Evolutionary conservation across 306 rosid species (phyloP).

Genomic region (Prinsepia uniflora): DNA sequence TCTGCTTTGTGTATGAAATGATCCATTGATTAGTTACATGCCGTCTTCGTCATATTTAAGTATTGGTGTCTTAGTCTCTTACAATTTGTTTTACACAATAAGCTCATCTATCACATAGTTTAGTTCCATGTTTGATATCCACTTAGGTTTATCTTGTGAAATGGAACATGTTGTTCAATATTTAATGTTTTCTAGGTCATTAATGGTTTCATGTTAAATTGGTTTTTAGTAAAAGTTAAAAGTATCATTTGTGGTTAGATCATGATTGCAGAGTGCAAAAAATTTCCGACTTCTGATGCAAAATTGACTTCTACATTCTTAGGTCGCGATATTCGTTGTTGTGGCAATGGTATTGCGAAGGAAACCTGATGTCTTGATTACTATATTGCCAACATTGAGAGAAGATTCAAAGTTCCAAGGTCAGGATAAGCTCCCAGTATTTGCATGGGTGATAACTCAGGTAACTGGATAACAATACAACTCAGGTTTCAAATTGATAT

Average conservation of each 20-base stretch:
- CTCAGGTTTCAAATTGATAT: not conserved
- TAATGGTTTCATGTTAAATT: too few species aligned
- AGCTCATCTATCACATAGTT: not conserved
- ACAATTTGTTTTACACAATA: not conserved
- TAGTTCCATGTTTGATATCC: not conserved
- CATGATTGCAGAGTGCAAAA: too few species aligned
- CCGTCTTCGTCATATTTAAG: not conserved
- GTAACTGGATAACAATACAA: slow-evolving; percentile 37
- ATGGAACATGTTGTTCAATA: not conserved
- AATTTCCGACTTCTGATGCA: not conserved
- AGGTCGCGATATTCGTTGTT: slow-evolving; percentile 87
- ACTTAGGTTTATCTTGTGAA: not conserved
- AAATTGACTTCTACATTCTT: slow-evolving; percentile 30
- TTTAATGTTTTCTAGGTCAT: too few species aligned
- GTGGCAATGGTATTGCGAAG: slow-evolving; percentile 79
- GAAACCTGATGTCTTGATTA: slow-evolving; percentile 70
- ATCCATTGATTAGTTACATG: not conserved
- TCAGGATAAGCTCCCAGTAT: slow-evolving; percentile 82
- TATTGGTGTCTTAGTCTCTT: not conserved
- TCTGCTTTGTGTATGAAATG: not conserved
- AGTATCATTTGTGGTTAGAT: too few species aligned
- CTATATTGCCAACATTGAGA: slow-evolving; percentile 55
- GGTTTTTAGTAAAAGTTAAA: too few species aligned
- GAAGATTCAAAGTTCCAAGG: slow-evolving; percentile 80
- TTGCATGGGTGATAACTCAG: slow-evolving; percentile 79